Evolutionary conservation across 352 stramenopile genomes (phyloP).

Genomic region (Phytopythium litorale): DNA sequence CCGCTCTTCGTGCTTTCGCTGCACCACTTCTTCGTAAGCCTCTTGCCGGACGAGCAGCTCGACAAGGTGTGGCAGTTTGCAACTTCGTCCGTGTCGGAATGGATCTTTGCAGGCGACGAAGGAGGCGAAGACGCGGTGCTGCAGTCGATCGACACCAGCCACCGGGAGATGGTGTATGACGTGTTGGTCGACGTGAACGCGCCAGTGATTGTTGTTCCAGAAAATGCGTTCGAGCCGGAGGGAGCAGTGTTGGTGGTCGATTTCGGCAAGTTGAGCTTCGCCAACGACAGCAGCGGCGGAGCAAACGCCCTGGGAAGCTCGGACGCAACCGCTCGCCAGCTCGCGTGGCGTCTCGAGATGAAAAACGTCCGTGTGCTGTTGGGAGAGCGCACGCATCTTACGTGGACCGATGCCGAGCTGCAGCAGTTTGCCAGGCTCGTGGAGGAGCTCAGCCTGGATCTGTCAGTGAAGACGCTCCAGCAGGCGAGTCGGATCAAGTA

Average conservation of each 20-base stretch:
- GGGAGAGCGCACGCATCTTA: slow-evolving; percentile 31
- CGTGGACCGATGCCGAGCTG: slow-evolving; percentile 38
- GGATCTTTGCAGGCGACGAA: slow-evolving; percentile 70
- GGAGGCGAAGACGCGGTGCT: slow-evolving; percentile 42
- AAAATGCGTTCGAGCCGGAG: slow-evolving; percentile 32
- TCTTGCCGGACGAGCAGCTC: slow-evolving; percentile 61
- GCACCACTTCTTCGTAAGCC: slow-evolving; percentile 66
- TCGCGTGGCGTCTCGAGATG: slow-evolving; percentile 62
- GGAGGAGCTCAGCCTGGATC: slow-evolving; percentile 57
- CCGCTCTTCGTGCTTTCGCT: slow-evolving; percentile 64
- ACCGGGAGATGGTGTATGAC: slow-evolving; percentile 37
- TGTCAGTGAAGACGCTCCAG: slow-evolving; percentile 37
- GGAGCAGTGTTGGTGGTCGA: slow-evolving; percentile 61
- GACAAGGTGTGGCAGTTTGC: slow-evolving; percentile 79
- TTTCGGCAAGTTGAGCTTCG: slow-evolving; percentile 63
- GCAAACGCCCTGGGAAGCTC: neutral
- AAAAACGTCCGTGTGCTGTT: slow-evolving; percentile 59
- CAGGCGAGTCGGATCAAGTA: slow-evolving; percentile 10
- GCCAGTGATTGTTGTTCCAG: slow-evolving; percentile 64
- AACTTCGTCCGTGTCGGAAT: slow-evolving; percentile 77
- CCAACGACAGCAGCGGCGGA: slow-evolving; percentile 12
- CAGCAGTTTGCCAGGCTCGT: slow-evolving; percentile 41
- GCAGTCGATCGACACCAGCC: slow-evolving; percentile 23
- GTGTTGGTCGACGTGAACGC: slow-evolving; percentile 71
- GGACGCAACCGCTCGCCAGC: slow-evolving; percentile 15